These are phyloP conservation scores for Diaporthe eres DNA, from an alignment of 2,329 filamentous ascomycete genomes.

Conservation along the genomic window DNA sequence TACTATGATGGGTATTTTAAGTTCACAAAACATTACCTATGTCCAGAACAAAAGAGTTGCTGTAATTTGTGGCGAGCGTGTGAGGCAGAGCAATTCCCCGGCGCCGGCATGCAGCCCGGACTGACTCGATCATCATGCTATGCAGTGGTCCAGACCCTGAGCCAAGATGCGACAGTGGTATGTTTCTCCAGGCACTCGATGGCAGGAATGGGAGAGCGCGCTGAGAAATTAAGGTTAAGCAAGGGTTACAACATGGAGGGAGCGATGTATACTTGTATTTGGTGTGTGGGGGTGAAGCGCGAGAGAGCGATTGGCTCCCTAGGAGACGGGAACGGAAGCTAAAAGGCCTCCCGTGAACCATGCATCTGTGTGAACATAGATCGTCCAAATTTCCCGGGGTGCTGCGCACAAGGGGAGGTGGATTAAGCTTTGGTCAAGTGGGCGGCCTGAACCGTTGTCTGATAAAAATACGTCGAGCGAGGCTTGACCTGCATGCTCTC, in stretches of 20 bases:
- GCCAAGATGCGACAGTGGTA: neutral
- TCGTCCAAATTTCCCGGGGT: neutral
- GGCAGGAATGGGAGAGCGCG: neutral
- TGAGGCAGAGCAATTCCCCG: neutral
- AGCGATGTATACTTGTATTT: neutral
- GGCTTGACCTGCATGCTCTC: neutral
- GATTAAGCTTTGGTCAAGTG: neutral
- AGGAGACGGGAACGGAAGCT: constrained; percentile 2
- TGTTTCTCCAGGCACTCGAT: neutral
- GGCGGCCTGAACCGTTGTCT: constrained; percentile 2
- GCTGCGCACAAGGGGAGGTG: neutral
- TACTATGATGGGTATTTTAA: no score
- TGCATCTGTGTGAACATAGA: neutral
- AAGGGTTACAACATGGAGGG: neutral
- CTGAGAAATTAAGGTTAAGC: constrained; percentile 2
- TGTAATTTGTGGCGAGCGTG: no score
- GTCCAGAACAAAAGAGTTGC: neutral
- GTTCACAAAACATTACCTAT: neutral
- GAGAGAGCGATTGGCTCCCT: constrained; percentile 18
- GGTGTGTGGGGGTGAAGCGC: neutral
- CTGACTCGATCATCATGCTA: constrained; percentile 21
- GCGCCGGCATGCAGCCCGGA: neutral
- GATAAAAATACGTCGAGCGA: neutral
- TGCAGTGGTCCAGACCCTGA: neutral
- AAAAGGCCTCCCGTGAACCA: constrained; percentile 17